Percentiles rank a stretch among this genome's conserved stretches.
These are phyloP conservation scores for Pyricularia grisea DNA, from an alignment of 2,329 filamentous ascomycete species.

Conservation along the genomic window DNA sequence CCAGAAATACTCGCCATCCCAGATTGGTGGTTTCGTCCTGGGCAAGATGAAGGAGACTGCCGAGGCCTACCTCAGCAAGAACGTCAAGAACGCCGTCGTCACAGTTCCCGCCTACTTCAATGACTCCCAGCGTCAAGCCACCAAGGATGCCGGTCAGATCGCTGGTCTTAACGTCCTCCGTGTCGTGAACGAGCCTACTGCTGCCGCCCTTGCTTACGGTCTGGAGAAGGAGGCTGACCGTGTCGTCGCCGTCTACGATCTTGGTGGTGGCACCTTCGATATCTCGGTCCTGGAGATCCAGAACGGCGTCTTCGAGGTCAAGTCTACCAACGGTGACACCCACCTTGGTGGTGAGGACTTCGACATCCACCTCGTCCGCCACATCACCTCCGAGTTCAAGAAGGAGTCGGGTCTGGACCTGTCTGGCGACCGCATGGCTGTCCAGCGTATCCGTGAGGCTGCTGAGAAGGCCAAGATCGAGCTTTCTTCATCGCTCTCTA, in stretches of 20 bases:
- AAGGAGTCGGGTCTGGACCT: conserved; percentile 89
- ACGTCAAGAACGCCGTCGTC: conserved; percentile 90
- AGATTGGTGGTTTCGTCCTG: conserved; percentile 92
- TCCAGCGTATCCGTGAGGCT: conserved; percentile 97
- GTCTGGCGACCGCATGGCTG: conserved; percentile 89
- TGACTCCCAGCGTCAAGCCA: conserved; percentile 94
- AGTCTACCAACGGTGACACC: conserved; percentile 98
- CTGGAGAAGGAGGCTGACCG: conserved; percentile 89
- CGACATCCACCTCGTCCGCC: conserved; percentile 86
- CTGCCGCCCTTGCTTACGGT: conserved; percentile 90
- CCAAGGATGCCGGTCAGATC: conserved; percentile 96
- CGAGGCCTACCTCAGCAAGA: conserved; percentile 83
- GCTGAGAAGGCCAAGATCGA: conserved; percentile 99
- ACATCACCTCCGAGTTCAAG: conserved; percentile 94
- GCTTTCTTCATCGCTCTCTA: conserved; percentile 88
- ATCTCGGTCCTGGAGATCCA: conserved; percentile 96
- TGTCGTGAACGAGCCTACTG: conserved; percentile 96
- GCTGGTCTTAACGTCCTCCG: conserved; percentile 92
- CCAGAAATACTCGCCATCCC: conserved; percentile 96
- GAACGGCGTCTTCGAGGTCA: conserved; percentile 97
- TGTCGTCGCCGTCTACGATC: conserved; percentile 91
- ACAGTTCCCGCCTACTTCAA: conserved; percentile 99
- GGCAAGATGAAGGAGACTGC: conserved; percentile 99
- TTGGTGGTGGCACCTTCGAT: conserved; percentile 98
- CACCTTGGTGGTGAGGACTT: conserved; percentile 98